A percentile compares a stretch with the other conserved stretches of the same genome.
Evolutionary conservation across 73 alveolate species (phyloP).

Genomic region (Halteria grandinella): DNA sequence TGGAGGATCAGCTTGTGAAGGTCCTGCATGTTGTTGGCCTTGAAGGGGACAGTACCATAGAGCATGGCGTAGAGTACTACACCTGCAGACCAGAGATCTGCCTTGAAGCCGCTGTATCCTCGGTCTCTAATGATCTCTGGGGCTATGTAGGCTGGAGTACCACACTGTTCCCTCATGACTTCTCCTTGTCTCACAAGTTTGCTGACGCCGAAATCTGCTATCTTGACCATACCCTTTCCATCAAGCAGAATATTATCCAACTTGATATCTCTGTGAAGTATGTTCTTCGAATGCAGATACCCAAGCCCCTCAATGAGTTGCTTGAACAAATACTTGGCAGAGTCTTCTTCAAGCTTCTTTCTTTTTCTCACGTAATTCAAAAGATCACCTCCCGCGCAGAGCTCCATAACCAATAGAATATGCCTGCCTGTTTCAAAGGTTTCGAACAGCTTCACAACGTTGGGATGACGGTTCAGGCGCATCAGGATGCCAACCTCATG

Average conservation of each 20-base stretch:
- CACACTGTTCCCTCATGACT: slow-evolving; percentile 81
- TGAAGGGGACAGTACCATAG: slow-evolving; percentile 85
- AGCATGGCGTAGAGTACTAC: slow-evolving; percentile 87
- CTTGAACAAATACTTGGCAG: slow-evolving; percentile 76
- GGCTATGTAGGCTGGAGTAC: slow-evolving; percentile 89
- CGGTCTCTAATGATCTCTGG: slow-evolving; percentile 80
- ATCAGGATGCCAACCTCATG: slow-evolving; percentile 50
- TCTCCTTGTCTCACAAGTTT: slow-evolving; percentile 69
- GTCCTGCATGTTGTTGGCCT: slow-evolving; percentile 78
- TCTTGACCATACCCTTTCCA: slow-evolving; percentile 78
- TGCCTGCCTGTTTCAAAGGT: slow-evolving; percentile 47
- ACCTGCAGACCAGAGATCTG: slow-evolving; percentile 87
- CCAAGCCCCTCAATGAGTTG: slow-evolving; percentile 83
- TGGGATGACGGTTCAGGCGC: slow-evolving; percentile 46
- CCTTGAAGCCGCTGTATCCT: slow-evolving; percentile 76
- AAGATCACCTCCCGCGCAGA: slow-evolving; percentile 62
- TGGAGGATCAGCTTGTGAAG: slow-evolving; percentile 66
- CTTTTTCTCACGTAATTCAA: slow-evolving; percentile 50
- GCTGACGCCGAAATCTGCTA: slow-evolving; percentile 92
- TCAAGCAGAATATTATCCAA: slow-evolving; percentile 84
- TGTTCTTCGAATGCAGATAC: slow-evolving; percentile 71
- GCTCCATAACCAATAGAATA: slow-evolving; percentile 44
- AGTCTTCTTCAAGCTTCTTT: slow-evolving; percentile 60
- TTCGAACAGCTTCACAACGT: slow-evolving; percentile 56
- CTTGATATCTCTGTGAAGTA: slow-evolving; percentile 85